Evolutionary conservation across 2,329 filamentous ascomycete genomes (phyloP), one percentile per base, ranked within the genome.

Genomic region (Curvularia hawaiiensis): DNA sequence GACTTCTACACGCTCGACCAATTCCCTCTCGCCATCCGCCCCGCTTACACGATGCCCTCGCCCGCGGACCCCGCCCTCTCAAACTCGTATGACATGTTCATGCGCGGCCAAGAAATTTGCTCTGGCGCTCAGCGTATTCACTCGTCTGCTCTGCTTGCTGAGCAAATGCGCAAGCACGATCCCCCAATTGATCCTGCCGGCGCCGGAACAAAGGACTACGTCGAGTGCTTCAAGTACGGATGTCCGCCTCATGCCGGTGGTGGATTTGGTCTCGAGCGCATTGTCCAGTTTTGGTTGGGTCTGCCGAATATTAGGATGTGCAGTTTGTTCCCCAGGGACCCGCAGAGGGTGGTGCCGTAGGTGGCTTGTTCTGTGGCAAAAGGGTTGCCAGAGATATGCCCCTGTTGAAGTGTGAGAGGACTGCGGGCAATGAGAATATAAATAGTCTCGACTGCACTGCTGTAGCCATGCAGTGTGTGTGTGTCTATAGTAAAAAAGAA

Each of bases 1-100:
- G 95, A 99, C 80, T 98, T 98, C 81, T 98, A 97, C 80, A 89
- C 96, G 22, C 85, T 99, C 61, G 94, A 98, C 82, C 95, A 98
- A 79, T 99, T 97, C 83, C 95, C 95, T 44, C 88, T 95, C 77
- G 82, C 83, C 38, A 91, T 95, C 20, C 87, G 95, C 30, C 94
- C 94, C 5, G 97, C 97, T 79, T 98, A 97, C 79, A 92, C 94
- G 60, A 91, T 94, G 81, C 87, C 90, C 52, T 90, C 74, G 33
- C 76, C 79, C 39, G 39, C 62, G 38, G 72, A 78, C 64, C 69
- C 78, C 7, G 66, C 82, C 77, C 80, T 80, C 67, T 79, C 83
- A 43, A 88, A 88, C 78, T 85, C 83, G 3, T 89, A 88, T 75
- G 86, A 89, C 74, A 87, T 89, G 79, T 88, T 89, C 80, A 88